Evolutionary conservation across 768 basidiomycete genomes (phyloP).

Genomic region (Boletus barrowsii): DNA sequence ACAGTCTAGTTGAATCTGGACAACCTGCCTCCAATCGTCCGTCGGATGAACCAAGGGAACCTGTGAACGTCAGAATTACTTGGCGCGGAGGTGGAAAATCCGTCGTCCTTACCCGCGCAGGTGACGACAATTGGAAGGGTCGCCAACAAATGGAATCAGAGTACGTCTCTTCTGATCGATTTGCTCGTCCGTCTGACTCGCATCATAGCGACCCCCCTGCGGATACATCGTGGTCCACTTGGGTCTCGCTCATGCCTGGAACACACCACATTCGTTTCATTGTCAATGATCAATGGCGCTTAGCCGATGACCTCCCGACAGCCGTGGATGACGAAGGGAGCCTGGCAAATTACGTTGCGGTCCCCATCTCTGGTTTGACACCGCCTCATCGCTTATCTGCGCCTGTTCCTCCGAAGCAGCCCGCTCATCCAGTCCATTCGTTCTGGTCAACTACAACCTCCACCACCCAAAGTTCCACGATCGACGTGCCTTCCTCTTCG

Average conservation of each 20-base stretch:
- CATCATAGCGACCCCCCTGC: constrained; percentile 29
- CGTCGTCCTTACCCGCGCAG: constrained; percentile 68
- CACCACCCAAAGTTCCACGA: constrained; percentile 31
- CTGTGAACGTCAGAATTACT: constrained; percentile 47
- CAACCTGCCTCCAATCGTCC: constrained; percentile 18
- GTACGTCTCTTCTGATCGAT: constrained; percentile 38
- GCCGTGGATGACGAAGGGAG: constrained; percentile 94
- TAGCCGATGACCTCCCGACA: constrained; percentile 74
- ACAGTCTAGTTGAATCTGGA: constrained; percentile 17
- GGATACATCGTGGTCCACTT: constrained; percentile 36
- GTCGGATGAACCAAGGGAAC: constrained; percentile 30
- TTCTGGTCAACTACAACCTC: constrained; percentile 44
- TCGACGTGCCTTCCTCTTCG: constrained; percentile 24
- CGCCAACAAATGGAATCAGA: constrained; percentile 61
- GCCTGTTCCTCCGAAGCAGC: constrained; percentile 31
- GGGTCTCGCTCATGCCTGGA: constrained; percentile 70
- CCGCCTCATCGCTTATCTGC: constrained; percentile 33
- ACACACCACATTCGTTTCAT: constrained; percentile 95
- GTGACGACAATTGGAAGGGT: constrained; percentile 76
- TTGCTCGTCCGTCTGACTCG: constrained; percentile 15
- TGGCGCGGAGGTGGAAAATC: constrained; percentile 66
- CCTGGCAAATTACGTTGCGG: constrained; percentile 88
- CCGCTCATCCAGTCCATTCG: constrained; percentile 32
- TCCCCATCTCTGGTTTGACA: constrained; percentile 33
- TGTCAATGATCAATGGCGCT: constrained; percentile 85